A percentile compares a stretch with the other conserved stretches of the same genome.
Evolutionary conservation across 495 filamentous ascomycete genomes (phyloP).

Genomic region (Penicillium atrosanguineum): DNA sequence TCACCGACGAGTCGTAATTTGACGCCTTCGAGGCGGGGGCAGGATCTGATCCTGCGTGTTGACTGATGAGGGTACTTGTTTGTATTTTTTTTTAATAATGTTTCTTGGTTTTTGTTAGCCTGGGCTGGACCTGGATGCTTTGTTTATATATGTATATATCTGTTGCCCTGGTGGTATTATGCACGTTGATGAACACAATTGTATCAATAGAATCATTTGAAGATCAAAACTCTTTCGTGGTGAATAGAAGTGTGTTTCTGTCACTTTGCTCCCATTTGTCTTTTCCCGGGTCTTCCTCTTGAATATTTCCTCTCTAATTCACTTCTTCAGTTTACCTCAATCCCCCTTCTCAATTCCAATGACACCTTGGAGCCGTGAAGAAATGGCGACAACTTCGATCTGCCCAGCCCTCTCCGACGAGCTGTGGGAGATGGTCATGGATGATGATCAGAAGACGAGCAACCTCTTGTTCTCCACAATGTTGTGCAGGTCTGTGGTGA

Average conservation of each 20-base stretch:
- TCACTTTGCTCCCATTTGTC: too few species aligned
- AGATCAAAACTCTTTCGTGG: background rate
- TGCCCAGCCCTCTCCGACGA: too few species aligned
- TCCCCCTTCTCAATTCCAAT: too few species aligned
- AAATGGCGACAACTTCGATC: too few species aligned
- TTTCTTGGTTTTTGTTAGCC: background rate
- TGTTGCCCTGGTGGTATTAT: background rate
- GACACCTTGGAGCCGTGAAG: too few species aligned
- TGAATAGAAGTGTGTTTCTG: background rate
- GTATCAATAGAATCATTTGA: background rate
- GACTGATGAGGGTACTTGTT: conserved; percentile 20
- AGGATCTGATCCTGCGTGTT: conserved; percentile 38
- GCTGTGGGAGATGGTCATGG: too few species aligned
- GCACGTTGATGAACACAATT: background rate
- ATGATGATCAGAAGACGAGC: too few species aligned
- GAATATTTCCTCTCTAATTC: too few species aligned
- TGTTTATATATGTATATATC: background rate
- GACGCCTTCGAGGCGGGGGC: conserved; percentile 34
- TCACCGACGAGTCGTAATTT: conserved; percentile 35
- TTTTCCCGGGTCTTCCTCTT: too few species aligned
- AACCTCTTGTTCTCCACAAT: too few species aligned
- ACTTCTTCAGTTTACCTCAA: too few species aligned
- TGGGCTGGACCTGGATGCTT: conserved; percentile 1
- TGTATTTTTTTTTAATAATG: background rate
- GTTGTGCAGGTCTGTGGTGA: too few species aligned